Evolutionary conservation across 352 stramenopile genomes (phyloP).

Genomic region (Pythium scleroteichum): DNA sequence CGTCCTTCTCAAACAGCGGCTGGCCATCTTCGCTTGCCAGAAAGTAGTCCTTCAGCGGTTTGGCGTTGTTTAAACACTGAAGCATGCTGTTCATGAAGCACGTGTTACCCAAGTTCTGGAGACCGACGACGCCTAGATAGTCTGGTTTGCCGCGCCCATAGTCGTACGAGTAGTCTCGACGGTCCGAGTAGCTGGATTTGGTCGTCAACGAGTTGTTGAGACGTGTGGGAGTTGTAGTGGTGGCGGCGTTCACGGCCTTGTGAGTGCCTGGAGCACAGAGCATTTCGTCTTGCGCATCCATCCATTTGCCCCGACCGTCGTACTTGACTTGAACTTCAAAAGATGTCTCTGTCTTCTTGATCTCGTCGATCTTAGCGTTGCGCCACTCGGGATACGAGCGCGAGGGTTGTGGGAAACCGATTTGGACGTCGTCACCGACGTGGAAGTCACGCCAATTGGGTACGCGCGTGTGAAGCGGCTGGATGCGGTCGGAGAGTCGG

Average conservation of each 20-base stretch:
- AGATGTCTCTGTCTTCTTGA: slow-evolving; percentile 26
- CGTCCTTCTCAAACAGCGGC: slow-evolving; percentile 75
- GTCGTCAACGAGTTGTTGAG: slow-evolving; percentile 15
- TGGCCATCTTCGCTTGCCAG: slow-evolving; percentile 73
- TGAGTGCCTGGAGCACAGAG: slow-evolving; percentile 60
- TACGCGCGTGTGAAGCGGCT: slow-evolving; percentile 88
- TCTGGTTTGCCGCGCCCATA: slow-evolving; percentile 52
- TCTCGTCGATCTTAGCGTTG: slow-evolving; percentile 42
- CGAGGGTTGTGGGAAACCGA: slow-evolving; percentile 35
- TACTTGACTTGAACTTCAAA: slow-evolving; percentile 51
- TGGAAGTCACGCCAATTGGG: slow-evolving; percentile 72
- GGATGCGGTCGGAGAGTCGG: slow-evolving; percentile 85
- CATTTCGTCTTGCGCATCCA: slow-evolving; percentile 65
- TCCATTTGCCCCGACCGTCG: slow-evolving; percentile 47
- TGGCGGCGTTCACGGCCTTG: slow-evolving; percentile 46
- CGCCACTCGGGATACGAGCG: slow-evolving; percentile 68
- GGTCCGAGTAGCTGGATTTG: slow-evolving; percentile 29
- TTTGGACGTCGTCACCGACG: slow-evolving; percentile 50
- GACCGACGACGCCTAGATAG: slow-evolving; percentile 66
- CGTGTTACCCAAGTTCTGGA: slow-evolving; percentile 80
- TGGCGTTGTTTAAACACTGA: slow-evolving; percentile 91
- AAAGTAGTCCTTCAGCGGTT: slow-evolving; percentile 92
- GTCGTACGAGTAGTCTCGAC: slow-evolving; percentile 42
- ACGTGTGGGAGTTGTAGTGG: neutral
- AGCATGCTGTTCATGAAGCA: slow-evolving; percentile 85